Conservation (phyloP, 148 eudicot species). For the Gaultheria prostrata region DNA sequence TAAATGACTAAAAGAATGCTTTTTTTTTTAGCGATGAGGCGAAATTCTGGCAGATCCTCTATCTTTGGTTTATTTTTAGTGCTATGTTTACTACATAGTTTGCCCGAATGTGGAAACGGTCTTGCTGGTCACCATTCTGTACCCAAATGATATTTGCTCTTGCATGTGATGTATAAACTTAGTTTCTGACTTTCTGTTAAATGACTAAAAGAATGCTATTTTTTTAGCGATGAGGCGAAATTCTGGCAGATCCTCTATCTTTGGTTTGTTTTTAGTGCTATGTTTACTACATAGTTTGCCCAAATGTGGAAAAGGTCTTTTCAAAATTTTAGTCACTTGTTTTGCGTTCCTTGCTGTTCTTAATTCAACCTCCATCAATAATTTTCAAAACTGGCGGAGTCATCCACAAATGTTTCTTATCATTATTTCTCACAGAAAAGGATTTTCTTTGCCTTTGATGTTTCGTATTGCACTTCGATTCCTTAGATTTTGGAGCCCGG, state of each 20-base stretch:
- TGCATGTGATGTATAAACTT: not conserved
- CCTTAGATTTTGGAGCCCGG: not conserved
- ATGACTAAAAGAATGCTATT: not conserved
- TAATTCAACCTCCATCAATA: not conserved
- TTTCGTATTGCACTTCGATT: not conserved
- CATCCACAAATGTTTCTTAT: not conserved
- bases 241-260: slow-evolving; percentile 2
- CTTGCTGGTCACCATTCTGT: not conserved
- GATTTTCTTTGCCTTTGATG: not conserved
- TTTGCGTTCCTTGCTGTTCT: not conserved
- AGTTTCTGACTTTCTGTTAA: not conserved
- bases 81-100: not conserved
- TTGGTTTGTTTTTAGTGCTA: not conserved
- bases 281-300: not conserved
- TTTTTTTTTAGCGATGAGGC: not conserved
- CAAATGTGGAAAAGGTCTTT: not conserved
- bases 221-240: not conserved
- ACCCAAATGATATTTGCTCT: not conserved
- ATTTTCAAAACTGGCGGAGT: not conserved
- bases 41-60: not conserved
- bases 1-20: not conserved
- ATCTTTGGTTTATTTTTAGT: no score
- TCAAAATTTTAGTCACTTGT: not conserved
- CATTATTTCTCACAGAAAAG: not conserved
- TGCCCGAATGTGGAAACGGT: not conserved